These are phyloP conservation scores for Centella asiatica DNA, from an alignment of 129 eudicot species.

Conservation along the genomic window DNA sequence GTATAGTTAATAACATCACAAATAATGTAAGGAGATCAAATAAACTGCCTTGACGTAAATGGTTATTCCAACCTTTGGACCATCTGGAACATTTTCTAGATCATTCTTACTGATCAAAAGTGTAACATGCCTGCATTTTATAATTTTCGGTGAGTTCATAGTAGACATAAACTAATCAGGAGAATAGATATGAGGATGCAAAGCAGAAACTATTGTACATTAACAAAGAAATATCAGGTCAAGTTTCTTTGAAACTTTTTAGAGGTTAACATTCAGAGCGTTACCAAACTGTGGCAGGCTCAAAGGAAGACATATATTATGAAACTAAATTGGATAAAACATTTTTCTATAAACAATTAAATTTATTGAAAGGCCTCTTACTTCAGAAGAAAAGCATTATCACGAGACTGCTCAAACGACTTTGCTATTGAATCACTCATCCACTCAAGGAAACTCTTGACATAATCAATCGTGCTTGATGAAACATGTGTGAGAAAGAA, in stretches of 20 bases:
- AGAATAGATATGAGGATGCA: constrained; percentile 1
- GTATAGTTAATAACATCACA: constrained; percentile 2
- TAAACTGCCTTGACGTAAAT: constrained; percentile 3
- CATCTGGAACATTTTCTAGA: constrained; percentile 75
- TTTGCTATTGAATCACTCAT: constrained; percentile 96
- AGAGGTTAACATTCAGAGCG: neutral
- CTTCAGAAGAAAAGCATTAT: constrained; percentile 85
- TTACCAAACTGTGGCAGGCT: neutral
- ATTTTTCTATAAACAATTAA: neutral
- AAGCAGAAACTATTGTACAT: neutral
- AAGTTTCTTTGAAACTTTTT: neutral
- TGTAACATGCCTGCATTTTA: constrained; percentile 61
- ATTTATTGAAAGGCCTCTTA: constrained; percentile 25
- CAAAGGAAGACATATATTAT: neutral
- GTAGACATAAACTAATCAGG: neutral
- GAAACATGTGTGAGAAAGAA: constrained; percentile 88
- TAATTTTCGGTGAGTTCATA: constrained; percentile 9
- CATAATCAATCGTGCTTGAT: constrained; percentile 88
- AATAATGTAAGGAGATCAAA: neutral
- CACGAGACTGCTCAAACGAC: constrained; percentile 92
- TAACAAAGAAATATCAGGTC: neutral
- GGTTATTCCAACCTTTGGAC: constrained; percentile 62
- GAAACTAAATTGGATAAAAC: too few species aligned
- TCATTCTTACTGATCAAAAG: constrained; percentile 70
- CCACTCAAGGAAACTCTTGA: constrained; percentile 94